Percentiles rank a stretch among this genome's conserved stretches.
These are phyloP conservation scores for Fusarium guadeloupense DNA, from an alignment of 2,329 filamentous ascomycete species.

Conservation along the genomic window DNA sequence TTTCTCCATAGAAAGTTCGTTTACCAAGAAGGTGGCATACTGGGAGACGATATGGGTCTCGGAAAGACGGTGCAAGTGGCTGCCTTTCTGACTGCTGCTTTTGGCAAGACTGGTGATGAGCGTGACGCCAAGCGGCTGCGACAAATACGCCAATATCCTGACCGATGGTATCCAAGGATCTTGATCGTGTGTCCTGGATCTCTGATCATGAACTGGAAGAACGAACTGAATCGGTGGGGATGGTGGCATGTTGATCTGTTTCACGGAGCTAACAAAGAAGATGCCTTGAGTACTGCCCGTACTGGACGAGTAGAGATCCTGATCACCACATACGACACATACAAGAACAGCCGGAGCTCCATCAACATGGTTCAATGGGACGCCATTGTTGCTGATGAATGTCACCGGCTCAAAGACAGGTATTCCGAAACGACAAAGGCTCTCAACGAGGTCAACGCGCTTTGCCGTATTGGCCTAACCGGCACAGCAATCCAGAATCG, in stretches of 20 bases:
- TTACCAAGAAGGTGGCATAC: constrained; percentile 87
- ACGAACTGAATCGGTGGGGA: constrained; percentile 88
- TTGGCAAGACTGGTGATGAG: constrained; percentile 92
- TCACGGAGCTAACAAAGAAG: constrained; percentile 75
- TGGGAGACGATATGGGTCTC: constrained; percentile 97
- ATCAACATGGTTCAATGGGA: constrained; percentile 94
- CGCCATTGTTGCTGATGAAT: constrained; percentile 93
- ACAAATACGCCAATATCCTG: constrained; percentile 73
- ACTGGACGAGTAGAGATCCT: constrained; percentile 86
- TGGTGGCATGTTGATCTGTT: constrained; percentile 92
- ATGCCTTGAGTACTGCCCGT: constrained; percentile 75
- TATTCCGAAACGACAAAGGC: constrained; percentile 80
- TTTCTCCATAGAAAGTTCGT: constrained; percentile 92
- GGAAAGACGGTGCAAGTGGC: constrained; percentile 98
- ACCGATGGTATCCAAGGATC: constrained; percentile 78
- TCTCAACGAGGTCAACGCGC: constrained; percentile 89
- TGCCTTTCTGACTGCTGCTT: constrained; percentile 88
- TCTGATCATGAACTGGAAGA: constrained; percentile 89
- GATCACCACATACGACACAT: constrained; percentile 94
- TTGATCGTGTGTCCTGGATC: constrained; percentile 90
- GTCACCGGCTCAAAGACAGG: constrained; percentile 85
- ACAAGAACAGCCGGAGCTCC: constrained; percentile 75
- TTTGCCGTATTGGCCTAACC: constrained; percentile 92
- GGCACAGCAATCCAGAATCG: constrained; percentile 98
- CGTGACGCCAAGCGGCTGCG: constrained; percentile 87